phyloP scores from a whole-genome alignment of 163 green algal species.

The Smithsoniella earleae region DNA sequence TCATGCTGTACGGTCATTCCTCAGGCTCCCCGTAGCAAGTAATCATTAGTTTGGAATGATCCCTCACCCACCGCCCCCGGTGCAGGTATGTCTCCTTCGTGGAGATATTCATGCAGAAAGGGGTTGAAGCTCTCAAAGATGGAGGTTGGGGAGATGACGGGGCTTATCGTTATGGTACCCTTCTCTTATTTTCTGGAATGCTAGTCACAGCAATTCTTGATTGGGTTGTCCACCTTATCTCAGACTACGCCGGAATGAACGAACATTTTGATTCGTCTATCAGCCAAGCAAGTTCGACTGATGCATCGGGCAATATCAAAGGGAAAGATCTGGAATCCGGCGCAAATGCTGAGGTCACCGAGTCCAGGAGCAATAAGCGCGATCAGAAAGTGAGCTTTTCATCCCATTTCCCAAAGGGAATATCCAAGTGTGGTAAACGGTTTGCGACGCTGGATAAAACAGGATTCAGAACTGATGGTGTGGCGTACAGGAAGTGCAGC shows the following conservation, averaged over 20 bases:
- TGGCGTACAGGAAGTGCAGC: no score
- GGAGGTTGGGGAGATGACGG: constrained; percentile 28
- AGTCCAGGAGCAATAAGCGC: no score
- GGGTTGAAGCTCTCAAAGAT: constrained; percentile 39
- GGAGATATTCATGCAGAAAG: constrained; percentile 54
- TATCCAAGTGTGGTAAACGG: no score
- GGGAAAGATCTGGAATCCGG: no score
- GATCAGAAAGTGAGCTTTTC: no score
- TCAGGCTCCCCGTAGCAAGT: constrained; percentile 3
- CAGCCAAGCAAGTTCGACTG: background rate
- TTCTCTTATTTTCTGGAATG: constrained; percentile 54
- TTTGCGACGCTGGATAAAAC: no score
- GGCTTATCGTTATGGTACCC: constrained; percentile 37
- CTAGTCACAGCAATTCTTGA: constrained; percentile 43
- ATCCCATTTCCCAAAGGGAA: no score
- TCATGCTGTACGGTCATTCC: constrained; percentile 51
- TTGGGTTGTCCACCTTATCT: constrained; percentile 34
- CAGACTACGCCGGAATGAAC: background rate
- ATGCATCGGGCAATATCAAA: no score
- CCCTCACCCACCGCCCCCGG: no score
- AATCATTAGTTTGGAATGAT: background rate
- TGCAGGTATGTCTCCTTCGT: constrained; percentile 51
- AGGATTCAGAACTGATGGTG: no score
- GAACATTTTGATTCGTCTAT: constrained; percentile 8
- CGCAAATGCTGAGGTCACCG: no score